Conservation (phyloP, 1,284 basidiomycete genomes). For the Leccinum subspadiceum region DNA sequence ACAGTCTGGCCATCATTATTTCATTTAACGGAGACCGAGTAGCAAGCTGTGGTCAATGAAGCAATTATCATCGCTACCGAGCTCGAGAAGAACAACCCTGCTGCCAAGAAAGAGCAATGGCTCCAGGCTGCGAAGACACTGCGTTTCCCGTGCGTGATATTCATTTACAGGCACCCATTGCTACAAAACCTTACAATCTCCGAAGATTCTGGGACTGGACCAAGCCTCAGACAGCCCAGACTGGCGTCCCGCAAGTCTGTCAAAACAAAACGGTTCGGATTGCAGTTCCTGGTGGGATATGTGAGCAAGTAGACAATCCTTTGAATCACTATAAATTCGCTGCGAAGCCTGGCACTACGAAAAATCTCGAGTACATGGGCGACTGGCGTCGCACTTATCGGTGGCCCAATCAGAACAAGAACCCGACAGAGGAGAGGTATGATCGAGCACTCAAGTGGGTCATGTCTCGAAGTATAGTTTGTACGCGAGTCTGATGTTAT, state of each 20-base stretch:
- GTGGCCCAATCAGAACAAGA: constrained; percentile 6
- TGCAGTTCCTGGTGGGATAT: background rate
- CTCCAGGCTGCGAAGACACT: constrained; percentile 11
- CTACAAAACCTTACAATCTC: background rate
- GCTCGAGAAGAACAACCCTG: constrained; percentile 3
- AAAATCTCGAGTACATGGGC: constrained; percentile 11
- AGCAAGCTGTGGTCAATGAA: constrained; percentile 20
- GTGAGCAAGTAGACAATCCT: constrained; percentile 6
- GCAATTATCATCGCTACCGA: constrained; percentile 13
- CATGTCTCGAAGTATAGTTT: background rate
- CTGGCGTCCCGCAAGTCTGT: constrained; percentile 12
- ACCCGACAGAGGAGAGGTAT: constrained; percentile 14
- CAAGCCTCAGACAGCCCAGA: background rate
- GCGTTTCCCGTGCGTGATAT: constrained; percentile 16
- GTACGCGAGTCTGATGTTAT: background rate
- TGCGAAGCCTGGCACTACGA: constrained; percentile 1
- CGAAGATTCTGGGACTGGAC: constrained; percentile 23
- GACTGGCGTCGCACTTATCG: constrained; percentile 18
- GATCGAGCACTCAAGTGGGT: constrained; percentile 8
- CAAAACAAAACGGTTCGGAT: constrained; percentile 5
- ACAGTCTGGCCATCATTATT: too few species aligned
- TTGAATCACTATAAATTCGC: constrained; percentile 19
- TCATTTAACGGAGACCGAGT: background rate
- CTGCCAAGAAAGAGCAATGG: constrained; percentile 10
- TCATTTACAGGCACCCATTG: background rate